These are phyloP conservation scores for Colletotrichum lentis DNA, from an alignment of 2,329 filamentous ascomycete genomes.

Conservation along the genomic window DNA sequence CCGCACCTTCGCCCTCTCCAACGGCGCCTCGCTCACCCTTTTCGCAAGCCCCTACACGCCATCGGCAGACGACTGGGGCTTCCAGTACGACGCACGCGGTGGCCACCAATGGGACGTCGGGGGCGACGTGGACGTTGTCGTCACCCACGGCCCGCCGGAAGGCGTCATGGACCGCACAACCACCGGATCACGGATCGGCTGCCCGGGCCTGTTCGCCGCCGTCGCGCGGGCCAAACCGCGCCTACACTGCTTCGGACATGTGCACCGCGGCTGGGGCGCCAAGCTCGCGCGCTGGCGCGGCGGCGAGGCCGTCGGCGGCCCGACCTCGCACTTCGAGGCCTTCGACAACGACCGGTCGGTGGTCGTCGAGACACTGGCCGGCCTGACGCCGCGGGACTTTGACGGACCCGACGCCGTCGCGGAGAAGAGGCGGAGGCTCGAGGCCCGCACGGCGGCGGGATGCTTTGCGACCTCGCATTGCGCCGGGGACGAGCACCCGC, in stretches of 20 bases:
- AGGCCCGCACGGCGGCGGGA: conserved; percentile 45
- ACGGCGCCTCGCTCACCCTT: conserved; percentile 52
- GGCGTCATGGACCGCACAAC: conserved; percentile 53
- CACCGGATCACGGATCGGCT: conserved; percentile 44
- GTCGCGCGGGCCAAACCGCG: conserved; percentile 44
- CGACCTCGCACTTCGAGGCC: conserved; percentile 54
- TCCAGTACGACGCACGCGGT: conserved; percentile 50
- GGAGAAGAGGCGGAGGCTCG: not conserved
- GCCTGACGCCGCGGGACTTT: conserved; percentile 33
- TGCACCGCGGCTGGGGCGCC: conserved; percentile 48
- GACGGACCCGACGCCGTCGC: conserved; percentile 7
- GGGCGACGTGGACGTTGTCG: conserved; percentile 43
- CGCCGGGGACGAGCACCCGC: conserved; percentile 40
- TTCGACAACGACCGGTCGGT: conserved; percentile 56
- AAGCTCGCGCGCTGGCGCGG: conserved; percentile 58
- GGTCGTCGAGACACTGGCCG: conserved; percentile 49
- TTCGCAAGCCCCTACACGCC: conserved; percentile 59
- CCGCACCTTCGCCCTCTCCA: conserved; percentile 51
- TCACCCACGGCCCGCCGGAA: conserved; percentile 50
- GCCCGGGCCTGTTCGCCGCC: conserved; percentile 45
- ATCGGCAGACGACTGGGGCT: conserved; percentile 51
- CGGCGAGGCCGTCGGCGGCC: not conserved
- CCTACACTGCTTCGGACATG: conserved; percentile 51
- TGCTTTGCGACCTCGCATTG: conserved; percentile 41
- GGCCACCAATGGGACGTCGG: conserved; percentile 43